Base-by-base conservation (phyloP, 805 yeast genomes). In the Maudiozyma pseudohumilis region DNA sequence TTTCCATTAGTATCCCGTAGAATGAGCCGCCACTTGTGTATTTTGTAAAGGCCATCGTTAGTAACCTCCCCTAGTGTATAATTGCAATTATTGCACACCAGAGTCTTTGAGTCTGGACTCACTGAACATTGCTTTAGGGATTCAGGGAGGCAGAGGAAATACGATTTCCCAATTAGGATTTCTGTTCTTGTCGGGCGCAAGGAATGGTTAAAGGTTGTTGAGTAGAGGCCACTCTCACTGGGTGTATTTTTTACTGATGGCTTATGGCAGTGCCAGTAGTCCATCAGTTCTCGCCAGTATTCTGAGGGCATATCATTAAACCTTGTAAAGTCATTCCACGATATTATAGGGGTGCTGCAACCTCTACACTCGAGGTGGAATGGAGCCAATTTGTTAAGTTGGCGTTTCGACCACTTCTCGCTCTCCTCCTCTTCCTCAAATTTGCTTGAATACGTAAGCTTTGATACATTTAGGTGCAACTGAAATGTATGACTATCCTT, bases 211-310 rank as follows among this genome's bases (percentile, higher is more conserved):
- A 49, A 50, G 11, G 41, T 46, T 6, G 36, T 32, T 2, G 43
- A 39, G 24, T 43, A 44, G 9, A 39, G 36, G 40, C 28, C 38
- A 8, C 39, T 38, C 41, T 23, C 12, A 28, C 6, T 16, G n/a
- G n/a, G 40, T 35, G 29, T 53, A 47, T 41, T 40, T n/a, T 60
- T 11, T 5, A 29, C 30, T 4, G 26, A 56, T 0, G 94, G 94
- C 49, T 80, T 81, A 53, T 89, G 96, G 54, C 98, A 89, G 56
- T 89, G 96, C 98, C 98, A 89, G 46, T 81, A 82, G 40, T 89
- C 97, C 94, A 89, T 81, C 71, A 92, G 64, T 55, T 89, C 98
- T 11, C 80, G 75, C 98, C 98, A 89, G 34, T 75, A 65, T 52
- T 87, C 96, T 1, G 94, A 81, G 0, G 98, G 98, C 77, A 89